These are phyloP conservation scores for Rhizophora mangle DNA, from an alignment of 345 rosid genomes.

Conservation along the genomic window DNA sequence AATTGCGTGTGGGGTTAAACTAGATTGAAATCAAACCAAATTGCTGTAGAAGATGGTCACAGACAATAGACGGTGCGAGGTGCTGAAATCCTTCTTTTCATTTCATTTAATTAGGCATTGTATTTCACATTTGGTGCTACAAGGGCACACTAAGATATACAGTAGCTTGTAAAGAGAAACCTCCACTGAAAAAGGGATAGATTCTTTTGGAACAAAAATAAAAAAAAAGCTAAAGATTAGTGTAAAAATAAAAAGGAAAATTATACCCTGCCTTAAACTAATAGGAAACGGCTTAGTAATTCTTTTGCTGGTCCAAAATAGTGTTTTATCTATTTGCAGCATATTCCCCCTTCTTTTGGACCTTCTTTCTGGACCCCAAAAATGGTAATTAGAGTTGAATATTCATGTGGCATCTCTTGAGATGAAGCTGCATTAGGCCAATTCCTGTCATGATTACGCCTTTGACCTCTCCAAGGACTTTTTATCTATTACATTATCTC, in stretches of 20 bases:
- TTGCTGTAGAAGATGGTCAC: background rate
- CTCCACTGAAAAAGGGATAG: conserved; percentile 16
- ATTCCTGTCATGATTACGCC: conserved; percentile 22
- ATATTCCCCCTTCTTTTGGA: conserved; percentile 32
- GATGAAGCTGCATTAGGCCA: conserved; percentile 45
- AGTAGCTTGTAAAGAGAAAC: conserved; percentile 27
- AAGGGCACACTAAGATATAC: conserved; percentile 25
- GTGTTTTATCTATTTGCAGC: conserved; percentile 43
- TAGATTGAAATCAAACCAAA: too few species aligned
- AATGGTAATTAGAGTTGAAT: conserved; percentile 49
- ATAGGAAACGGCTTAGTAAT: conserved; percentile 14
- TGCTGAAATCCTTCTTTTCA: conserved; percentile 1
- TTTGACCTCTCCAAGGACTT: background rate
- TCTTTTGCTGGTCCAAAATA: conserved; percentile 10
- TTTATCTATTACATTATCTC: background rate
- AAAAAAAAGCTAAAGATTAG: background rate
- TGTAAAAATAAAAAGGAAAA: background rate
- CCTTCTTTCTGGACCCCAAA: conserved; percentile 37
- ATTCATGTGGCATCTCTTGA: conserved; percentile 50
- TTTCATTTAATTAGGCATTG: conserved; percentile 30
- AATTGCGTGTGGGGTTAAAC: too few species aligned
- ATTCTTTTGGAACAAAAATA: conserved; percentile 18
- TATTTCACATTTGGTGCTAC: conserved; percentile 40
- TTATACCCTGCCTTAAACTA: conserved; percentile 20
- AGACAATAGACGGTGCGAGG: conserved; percentile 8